Base-by-base conservation (phyloP, 2,329 filamentous ascomycete species). In the Xylariaceae sp. region DNA sequence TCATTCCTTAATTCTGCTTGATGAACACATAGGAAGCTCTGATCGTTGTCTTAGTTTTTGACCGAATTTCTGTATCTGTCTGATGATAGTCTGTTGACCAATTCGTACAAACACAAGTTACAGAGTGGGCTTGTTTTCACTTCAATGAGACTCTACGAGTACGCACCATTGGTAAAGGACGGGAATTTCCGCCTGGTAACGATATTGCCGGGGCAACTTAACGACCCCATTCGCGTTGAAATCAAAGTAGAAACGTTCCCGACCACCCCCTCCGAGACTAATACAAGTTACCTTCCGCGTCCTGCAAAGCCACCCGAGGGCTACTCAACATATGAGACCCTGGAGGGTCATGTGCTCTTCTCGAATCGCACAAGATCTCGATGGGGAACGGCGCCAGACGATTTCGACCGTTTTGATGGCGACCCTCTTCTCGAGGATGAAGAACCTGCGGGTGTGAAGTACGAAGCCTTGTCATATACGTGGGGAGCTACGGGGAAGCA, bases 381-480 rank as follows among this genome's bases (percentile, higher is more conserved):
- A 60, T 54, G 59, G 42, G 13, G 18, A 57, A 60, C 39, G n/a
- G n/a, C n/a, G n/a, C 58, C 54, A 13, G 47, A 57, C 38, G 38
- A 17, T 6, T 11, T 57, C 17, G 22, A 50, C 14, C 48, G 46
- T 9, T 47, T 47, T 1, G 16, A 34, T 7, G 58, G 56, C n/a
- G 50, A 58, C 36, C 44, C 39, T 33, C 17, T 34, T n/a, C 18
- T 36, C 9, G 16, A 38, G 9, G 16, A 39, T 9, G 14, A 16
- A 5, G 33, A 45, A 5, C 14, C 40, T 9, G 22, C 51, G n/a
- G 31, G 39, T 5, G 39, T 45, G 1, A 14, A 31, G 19, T 61
- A 55, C 18, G 57, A 61, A 47, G 59, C 57, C 10, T 34, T 59
- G 38, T 61, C 59, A 28, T 61, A 60, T 36, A 41, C 42, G 12